Base-by-base conservation (phyloP, 1,284 basidiomycete species). In the Rhizoctonia solani region DNA sequence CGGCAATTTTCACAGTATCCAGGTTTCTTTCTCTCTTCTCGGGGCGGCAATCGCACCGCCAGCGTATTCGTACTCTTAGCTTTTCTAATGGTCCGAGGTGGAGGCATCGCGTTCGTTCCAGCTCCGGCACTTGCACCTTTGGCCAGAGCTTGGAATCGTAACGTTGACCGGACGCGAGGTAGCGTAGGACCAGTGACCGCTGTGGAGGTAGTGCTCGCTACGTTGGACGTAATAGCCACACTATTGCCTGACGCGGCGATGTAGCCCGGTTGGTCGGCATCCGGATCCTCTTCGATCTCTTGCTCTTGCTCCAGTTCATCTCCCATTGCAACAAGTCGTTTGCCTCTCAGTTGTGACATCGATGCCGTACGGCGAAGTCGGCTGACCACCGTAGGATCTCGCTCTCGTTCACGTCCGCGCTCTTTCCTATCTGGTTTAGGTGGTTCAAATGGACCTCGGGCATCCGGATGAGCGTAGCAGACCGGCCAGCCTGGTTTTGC, bases 1-100 rank as follows among this genome's bases (percentile, higher is more conserved):
- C 96, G 85, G 77, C 97, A 99, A 77, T 95, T 97, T 76, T 99
- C 97, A 78, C 97, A 99, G 78, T 98, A 99, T 9, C 97, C 97
- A 5, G 95, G 93, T 77, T 93, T 98, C 74, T 84, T 89, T 59
- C 85, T 89, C 79, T 93, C 92, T 69, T 92, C 89, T 41, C 91
- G 85, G 74, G 85, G 88, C 5, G 89, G 85, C 59, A 91, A 78
- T 70, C 85, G 81, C 53, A 92, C 77, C 0, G 88, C 90, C 74
- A 89, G 89, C 47, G 72, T 71, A 32, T 70, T 71, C 53, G 87
- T 92, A 72, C 90, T 92, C 72, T 85, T 85, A 73, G 87, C 88
- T 76, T 89, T 92, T 73, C 84, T 81, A 56, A 93, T 78, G 88
- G 1, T 88, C 89, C 6, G 86, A 87, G 88, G 92, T 89, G 44